Evolutionary conservation across 192 early-diverging fungal genomes (phyloP), one percentile per base, ranked within the genome.

Genomic region (Podila minutissima): DNA sequence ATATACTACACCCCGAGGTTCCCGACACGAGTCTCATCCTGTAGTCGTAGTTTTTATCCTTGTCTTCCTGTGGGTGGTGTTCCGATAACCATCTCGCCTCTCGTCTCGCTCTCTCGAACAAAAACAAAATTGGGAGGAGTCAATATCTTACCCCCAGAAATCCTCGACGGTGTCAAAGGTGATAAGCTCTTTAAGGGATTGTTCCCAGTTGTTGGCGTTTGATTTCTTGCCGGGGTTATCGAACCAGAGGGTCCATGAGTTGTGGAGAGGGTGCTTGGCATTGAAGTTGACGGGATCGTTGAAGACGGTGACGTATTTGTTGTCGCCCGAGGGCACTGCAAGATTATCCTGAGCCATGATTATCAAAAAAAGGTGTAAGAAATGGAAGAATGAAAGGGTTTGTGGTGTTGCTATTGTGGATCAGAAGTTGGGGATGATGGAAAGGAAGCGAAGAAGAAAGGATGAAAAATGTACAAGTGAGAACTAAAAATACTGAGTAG

Each of bases 201-300:
- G 88, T 28, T 91, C 89, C 97, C 97, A 99, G 76, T 87, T 94
- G 59, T 86, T 82, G 62, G 85, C 85, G 50, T 83, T 97, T 24
- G 93, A 88, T 81, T 91, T 91, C 86, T 93, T 94, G 66, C 82
- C 88, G 50, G 94, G 94, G 83, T 92, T 92, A 83, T 97, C 96
- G 77, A 92, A 98, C 96, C 95, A 99, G 71, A 99, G 86, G 33
- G 96, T 96, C 98, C 98, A 99, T 50, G 84, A 83, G 63, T 93
- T 85, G 74, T 96, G 91, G 46, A 99, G 91, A 59, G 91, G 92
- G 74, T 99, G 98, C 85, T 95, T 96, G 28, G 91, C 92, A 68
- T 92, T 94, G 82, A 74, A 85, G 68, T 79, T 83, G 69, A 79
- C 75, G 58, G 84, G 79, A 75, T 82, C 84, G 64, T 63, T 78